Percentiles rank a stretch among this genome's conserved stretches.
Evolutionary conservation across 805 yeast species (phyloP).

Genomic region (Sungouiozyma intestinalis): DNA sequence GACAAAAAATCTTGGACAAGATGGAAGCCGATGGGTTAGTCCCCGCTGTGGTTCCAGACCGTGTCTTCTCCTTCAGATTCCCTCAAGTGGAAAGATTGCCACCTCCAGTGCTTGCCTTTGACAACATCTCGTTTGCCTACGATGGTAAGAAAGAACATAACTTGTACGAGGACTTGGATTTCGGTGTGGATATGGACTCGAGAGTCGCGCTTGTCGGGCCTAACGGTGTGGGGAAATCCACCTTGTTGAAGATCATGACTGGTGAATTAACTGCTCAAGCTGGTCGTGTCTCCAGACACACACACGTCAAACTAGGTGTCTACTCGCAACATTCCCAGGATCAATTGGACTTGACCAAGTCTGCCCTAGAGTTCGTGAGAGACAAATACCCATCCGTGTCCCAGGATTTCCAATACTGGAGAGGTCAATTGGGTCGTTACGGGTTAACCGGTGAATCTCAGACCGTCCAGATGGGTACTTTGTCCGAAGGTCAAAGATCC

Average conservation of each 20-base stretch:
- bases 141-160: constrained; percentile 75
- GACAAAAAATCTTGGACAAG: constrained; percentile 98
- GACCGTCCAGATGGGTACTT: constrained; percentile 96
- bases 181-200: constrained; percentile 99
- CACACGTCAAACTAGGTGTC: constrained; percentile 96
- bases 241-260: constrained; percentile 91
- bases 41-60: constrained; percentile 85
- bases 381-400: constrained; percentile 83
- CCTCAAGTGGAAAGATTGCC: constrained; percentile 95
- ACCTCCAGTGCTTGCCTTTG: constrained; percentile 96
- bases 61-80: constrained; percentile 88
- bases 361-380: constrained; percentile 94
- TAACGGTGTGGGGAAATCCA: constrained; percentile 98
- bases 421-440: constrained; percentile 94
- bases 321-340: constrained; percentile 99
- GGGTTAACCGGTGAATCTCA: constrained; percentile 99
- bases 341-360: constrained; percentile 90
- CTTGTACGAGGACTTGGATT: constrained; percentile 81
- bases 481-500: constrained; percentile 98
- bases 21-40: constrained; percentile 99
- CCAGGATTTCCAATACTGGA: constrained; percentile 98
- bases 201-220: constrained; percentile 97
- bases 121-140: constrained; percentile 87
- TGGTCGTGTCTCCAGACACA: constrained; percentile 95
- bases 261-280: constrained; percentile 82